These are phyloP conservation scores for Dioszegia aurantiaca DNA, from an alignment of 768 basidiomycete genomes.

Conservation along the genomic window DNA sequence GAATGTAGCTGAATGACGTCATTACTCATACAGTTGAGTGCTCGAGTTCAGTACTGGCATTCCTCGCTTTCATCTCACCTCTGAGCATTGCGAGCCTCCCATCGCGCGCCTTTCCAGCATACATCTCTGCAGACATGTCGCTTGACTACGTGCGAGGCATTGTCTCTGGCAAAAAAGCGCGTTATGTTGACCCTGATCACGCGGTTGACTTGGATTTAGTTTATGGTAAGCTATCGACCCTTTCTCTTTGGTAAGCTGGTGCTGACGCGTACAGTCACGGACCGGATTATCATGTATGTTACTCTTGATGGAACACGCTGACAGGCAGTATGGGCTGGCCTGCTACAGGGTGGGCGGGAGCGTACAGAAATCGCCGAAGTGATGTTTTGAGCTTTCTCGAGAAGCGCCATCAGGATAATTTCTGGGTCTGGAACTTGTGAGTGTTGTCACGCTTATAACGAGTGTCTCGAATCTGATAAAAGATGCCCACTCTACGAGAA, in stretches of 20 bases:
- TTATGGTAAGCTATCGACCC: conserved; percentile 24
- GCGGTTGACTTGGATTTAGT: conserved; percentile 63
- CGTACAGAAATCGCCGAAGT: conserved; percentile 74
- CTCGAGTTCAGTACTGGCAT: too few species aligned
- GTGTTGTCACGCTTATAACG: conserved; percentile 12
- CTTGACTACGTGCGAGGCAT: conserved; percentile 65
- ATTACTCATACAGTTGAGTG: too few species aligned
- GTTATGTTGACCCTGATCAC: conserved; percentile 67
- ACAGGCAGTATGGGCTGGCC: conserved; percentile 64
- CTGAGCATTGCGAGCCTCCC: too few species aligned
- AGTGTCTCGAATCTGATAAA: background rate
- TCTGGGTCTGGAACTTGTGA: conserved; percentile 80
- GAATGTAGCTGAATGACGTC: too few species aligned
- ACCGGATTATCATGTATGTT: conserved; percentile 58
- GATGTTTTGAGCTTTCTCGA: conserved; percentile 75
- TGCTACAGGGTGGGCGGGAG: conserved; percentile 69
- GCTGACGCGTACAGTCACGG: conserved; percentile 64
- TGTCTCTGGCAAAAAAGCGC: conserved; percentile 77
- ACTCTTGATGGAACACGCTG: background rate
- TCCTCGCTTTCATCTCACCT: background rate
- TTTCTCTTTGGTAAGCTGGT: too few species aligned
- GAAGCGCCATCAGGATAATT: conserved; percentile 69
- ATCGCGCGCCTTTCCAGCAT: too few species aligned
- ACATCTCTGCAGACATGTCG: conserved; percentile 23
- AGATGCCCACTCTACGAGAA: conserved; percentile 75